Conservation (phyloP, 345 rosid species). For the Eucalyptus erythrocorys region DNA sequence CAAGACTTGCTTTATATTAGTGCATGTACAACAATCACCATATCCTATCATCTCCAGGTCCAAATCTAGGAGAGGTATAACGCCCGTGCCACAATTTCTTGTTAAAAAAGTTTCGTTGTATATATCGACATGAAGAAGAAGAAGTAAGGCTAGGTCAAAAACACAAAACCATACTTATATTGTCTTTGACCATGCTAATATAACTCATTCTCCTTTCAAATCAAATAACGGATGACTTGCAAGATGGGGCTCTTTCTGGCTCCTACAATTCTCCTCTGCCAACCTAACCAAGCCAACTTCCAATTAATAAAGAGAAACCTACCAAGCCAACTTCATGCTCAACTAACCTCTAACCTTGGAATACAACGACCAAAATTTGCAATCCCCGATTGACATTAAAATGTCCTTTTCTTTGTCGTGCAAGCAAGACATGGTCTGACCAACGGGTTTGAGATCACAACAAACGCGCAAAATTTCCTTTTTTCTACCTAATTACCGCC, state of each 20-base stretch:
- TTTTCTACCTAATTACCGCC: background rate
- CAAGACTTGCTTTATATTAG: background rate
- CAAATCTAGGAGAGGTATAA: background rate
- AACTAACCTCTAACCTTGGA: background rate
- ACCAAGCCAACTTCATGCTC: background rate
- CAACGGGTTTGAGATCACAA: background rate
- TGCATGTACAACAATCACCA: background rate
- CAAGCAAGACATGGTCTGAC: background rate
- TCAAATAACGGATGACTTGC: background rate
- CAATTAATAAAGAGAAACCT: background rate
- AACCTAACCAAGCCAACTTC: background rate
- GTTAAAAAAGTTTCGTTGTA: background rate
- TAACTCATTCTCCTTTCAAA: background rate
- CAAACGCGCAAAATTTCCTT: background rate
- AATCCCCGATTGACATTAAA: background rate
- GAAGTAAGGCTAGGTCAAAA: background rate
- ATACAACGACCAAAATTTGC: background rate
- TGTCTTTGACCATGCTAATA: background rate
- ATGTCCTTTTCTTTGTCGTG: background rate
- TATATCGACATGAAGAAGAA: background rate
- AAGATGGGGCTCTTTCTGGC: background rate
- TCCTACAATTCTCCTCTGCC: background rate
- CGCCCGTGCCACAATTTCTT: accelerated
- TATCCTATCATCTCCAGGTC: background rate
- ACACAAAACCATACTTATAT: background rate